Evolutionary conservation across 129 eudicot genomes (phyloP).

Genomic region (Artemisia tridentata): DNA sequence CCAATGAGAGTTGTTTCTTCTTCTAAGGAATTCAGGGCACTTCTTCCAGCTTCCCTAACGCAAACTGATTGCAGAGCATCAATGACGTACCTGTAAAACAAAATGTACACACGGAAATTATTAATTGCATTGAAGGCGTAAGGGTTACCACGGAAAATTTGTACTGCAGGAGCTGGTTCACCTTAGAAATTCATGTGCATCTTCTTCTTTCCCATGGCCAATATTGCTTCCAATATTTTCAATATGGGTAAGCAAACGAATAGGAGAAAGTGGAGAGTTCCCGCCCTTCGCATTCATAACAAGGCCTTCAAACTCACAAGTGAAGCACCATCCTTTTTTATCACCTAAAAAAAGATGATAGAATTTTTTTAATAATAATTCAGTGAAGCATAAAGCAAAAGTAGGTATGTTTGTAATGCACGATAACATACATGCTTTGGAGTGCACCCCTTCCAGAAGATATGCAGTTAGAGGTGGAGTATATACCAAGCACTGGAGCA

Average conservation of each 20-base stretch:
- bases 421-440: constrained; percentile 68
- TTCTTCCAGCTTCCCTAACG: constrained; percentile 57
- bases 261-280: constrained; percentile 59
- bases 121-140: neutral
- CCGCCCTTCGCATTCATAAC: constrained; percentile 58
- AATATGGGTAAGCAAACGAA: constrained; percentile 56
- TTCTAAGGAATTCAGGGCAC: constrained; percentile 39
- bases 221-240: constrained; percentile 69
- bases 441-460: constrained; percentile 74
- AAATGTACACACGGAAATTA: neutral
- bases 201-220: constrained; percentile 84
- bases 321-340: constrained; percentile 79
- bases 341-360: constrained; percentile 51
- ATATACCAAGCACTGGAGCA: constrained; percentile 82
- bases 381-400: neutral
- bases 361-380: neutral
- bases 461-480: constrained; percentile 88
- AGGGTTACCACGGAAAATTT: neutral
- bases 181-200: constrained; percentile 95
- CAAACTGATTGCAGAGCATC: constrained; percentile 79
- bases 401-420: neutral
- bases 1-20: constrained; percentile 86
- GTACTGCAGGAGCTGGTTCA: constrained; percentile 1
- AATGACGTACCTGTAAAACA: constrained; percentile 56
- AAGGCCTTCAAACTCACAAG: constrained; percentile 74